Evolutionary conservation across 345 rosid genomes (phyloP).

Genomic region (Litchi chinensis): DNA sequence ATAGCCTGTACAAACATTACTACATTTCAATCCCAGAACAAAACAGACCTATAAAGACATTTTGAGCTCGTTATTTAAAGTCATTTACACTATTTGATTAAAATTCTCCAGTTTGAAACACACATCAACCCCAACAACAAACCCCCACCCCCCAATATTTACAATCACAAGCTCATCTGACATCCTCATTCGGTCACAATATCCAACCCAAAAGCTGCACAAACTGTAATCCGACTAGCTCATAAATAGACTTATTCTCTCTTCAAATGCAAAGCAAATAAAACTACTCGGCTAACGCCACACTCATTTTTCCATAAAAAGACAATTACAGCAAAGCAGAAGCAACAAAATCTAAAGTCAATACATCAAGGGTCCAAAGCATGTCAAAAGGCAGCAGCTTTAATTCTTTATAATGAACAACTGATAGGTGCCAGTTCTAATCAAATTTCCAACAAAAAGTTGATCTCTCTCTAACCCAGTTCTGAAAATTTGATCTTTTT

Average conservation of each 20-base stretch:
- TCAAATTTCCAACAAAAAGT: not conserved
- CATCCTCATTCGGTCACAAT: not conserved
- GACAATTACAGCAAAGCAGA: not conserved
- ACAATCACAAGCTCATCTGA: not conserved
- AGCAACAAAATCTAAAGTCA: not conserved
- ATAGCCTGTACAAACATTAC: constrained; percentile 55
- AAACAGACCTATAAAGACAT: constrained; percentile 6
- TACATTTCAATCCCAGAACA: constrained; percentile 12
- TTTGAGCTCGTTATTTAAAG: not conserved
- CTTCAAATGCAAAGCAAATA: not conserved
- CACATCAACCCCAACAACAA: not conserved
- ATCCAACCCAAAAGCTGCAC: constrained; percentile 13
- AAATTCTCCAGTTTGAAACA: not conserved
- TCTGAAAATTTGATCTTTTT: not conserved
- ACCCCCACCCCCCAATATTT: not conserved
- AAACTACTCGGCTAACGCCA: not conserved
- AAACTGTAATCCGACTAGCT: not conserved
- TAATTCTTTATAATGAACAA: not conserved
- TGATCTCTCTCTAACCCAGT: not conserved
- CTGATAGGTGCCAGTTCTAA: not conserved
- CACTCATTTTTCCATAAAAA: not conserved
- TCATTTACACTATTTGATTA: not conserved
- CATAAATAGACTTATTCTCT: not conserved
- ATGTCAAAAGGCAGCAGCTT: not conserved
- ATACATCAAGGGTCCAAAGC: not conserved